Evolutionary conservation across 1,139 yeast species (phyloP), one percentile per base, ranked within the genome.

Genomic region (Debaryomyces nepalensis): DNA sequence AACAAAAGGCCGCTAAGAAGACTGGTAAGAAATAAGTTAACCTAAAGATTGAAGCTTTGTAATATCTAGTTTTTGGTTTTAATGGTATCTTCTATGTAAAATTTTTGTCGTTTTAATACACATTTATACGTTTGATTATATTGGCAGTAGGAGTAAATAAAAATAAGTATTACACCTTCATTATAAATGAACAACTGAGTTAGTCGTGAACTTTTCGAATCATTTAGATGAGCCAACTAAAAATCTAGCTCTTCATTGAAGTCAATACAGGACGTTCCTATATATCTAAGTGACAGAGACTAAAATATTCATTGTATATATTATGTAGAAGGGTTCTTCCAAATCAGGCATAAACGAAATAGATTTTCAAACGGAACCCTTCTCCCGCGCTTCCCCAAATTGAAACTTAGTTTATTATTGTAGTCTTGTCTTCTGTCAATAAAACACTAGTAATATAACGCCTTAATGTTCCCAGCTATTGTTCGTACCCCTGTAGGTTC

Each of bases 1-100:
- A 87, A 69, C 82, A 83, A 74, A 75, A 77, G 63, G 68, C 79
- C 58, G 22, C 45, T 32, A 43, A 46, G 47, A 68, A 70, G 58
- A 50, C 68, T 46, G 60, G 61, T 59, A 70, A 66, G 62, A 66
- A 70, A 57, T 69, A 68, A 64, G 55, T 50, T 48, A 46, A 41
- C 32, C 21, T 34, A 18, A 35, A 38, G 30, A 33, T 37, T 31
- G 21, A 36, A 31, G 33, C 36, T 48, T 39, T 52, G 51, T 50
- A 53, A 45, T 42, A 47, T 49, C 49, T 50, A 52, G 53, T 51
- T 51, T 48, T 44, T 35, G 46, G 40, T 42, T 43, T 43, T 42
- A 42, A 45, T 49, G 58, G 56, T 53, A 44, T 44, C 51, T 47
- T 49, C 52, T 53, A 47, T 52, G 58, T 54, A 54, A 51, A 53